Evolutionary conservation across 805 yeast species (phyloP).

Genomic region (Kockiozyma suomiensis): DNA sequence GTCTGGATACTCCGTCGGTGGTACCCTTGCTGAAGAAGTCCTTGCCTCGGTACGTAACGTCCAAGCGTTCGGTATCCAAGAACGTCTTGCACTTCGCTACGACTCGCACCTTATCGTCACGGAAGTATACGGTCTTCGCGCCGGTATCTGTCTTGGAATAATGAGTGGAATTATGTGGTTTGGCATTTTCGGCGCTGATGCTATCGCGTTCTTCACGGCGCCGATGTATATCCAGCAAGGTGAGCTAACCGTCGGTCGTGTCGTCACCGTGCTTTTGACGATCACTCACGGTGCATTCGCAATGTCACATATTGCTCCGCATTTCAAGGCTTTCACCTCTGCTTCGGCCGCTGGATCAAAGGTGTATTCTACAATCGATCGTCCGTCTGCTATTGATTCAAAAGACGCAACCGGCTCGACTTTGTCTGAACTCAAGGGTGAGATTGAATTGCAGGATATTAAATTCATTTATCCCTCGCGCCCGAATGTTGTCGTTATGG

Average conservation of each 20-base stretch:
- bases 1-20: conserved; percentile 29
- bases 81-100: conserved; percentile 42
- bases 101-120: conserved; percentile 40
- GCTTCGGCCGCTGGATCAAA: conserved; percentile 47
- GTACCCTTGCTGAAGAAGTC: conserved; percentile 49
- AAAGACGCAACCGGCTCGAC: conserved; percentile 33
- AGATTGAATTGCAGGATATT: conserved; percentile 79
- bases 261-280: conserved; percentile 39
- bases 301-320: conserved; percentile 47
- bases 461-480: conserved; percentile 79
- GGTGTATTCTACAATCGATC: conserved; percentile 47
- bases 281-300: conserved; percentile 49
- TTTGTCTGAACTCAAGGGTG: conserved; percentile 51
- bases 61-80: conserved; percentile 49
- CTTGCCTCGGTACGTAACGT: conserved; percentile 47
- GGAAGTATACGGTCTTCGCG: conserved; percentile 29
- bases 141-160: conserved; percentile 30
- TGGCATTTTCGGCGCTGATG: conserved; percentile 36
- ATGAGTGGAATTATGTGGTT: conserved; percentile 41
- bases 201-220: conserved; percentile 39
- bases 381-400: conserved; percentile 45
- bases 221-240: conserved; percentile 35
- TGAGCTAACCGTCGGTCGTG: conserved; percentile 31
- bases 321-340: conserved; percentile 43
- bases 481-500: conserved; percentile 80